Conservation (phyloP, 228 moss, liverwort and hornwort species). For the Sphagnum fallax region DNA sequence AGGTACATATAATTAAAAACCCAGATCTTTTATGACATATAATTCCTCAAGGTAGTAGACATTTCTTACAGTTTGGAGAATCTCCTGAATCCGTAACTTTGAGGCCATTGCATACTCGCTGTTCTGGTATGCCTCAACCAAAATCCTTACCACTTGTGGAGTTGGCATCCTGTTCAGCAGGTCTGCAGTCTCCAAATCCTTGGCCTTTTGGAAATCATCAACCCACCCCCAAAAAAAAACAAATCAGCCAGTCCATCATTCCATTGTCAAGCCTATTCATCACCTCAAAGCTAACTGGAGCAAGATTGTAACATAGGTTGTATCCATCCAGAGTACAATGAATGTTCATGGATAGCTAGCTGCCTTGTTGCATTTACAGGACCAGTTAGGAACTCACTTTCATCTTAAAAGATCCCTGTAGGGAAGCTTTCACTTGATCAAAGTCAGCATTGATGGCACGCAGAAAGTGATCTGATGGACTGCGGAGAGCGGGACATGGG, state of each 20-base stretch:
- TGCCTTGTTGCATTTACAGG: too few relatives aligned
- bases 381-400: conserved; percentile 17
- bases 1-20: too few relatives aligned
- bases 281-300: background rate
- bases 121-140: conserved; percentile 39
- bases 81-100: conserved; percentile 41
- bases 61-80: conserved; percentile 43
- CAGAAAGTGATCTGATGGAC: conserved; percentile 58
- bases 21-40: too few relatives aligned
- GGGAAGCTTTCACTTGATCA: conserved; percentile 44
- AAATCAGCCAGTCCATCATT: too few relatives aligned
- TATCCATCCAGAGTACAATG: too few relatives aligned
- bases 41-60: background rate
- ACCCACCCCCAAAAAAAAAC: too few relatives aligned
- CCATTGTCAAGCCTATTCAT: too few relatives aligned
- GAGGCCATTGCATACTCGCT: conserved; percentile 37
- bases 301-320: too few relatives aligned
- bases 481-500: conserved; percentile 45
- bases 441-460: conserved; percentile 57
- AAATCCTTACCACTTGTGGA: conserved; percentile 35
- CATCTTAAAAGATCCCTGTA: conserved; percentile 51
- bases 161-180: conserved; percentile 49
- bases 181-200: conserved; percentile 50
- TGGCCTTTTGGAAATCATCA: background rate
- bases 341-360: too few relatives aligned